Percentiles rank a stretch among this genome's conserved stretches.
These are phyloP conservation scores for Maudiozyma saulgeensis DNA, from an alignment of 805 yeast species.

Conservation along the genomic window DNA sequence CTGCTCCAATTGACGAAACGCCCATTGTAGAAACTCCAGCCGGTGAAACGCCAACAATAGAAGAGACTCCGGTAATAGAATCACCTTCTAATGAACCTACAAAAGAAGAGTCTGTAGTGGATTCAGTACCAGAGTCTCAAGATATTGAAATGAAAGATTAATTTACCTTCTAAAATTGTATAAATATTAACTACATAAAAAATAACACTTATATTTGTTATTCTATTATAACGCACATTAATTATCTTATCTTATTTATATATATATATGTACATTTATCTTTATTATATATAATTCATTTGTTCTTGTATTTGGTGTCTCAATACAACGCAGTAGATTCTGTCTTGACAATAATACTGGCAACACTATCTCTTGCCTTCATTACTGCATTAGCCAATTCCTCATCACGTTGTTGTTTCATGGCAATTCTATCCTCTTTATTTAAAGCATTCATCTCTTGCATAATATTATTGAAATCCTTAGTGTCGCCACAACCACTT, in stretches of 20 bases:
- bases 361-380: slow-evolving; percentile 51
- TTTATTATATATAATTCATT: neutral
- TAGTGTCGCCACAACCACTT: slow-evolving; percentile 55
- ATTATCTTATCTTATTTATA: neutral
- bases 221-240: neutral
- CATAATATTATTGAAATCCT: slow-evolving; percentile 33
- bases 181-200: neutral
- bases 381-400: slow-evolving; percentile 39
- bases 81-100: neutral
- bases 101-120: slow-evolving; percentile 3
- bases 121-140: neutral
- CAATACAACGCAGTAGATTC: neutral
- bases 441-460: slow-evolving; percentile 35
- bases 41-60: neutral
- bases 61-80: no score
- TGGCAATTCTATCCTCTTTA: slow-evolving; percentile 31
- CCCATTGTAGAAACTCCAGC: neutral
- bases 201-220: neutral
- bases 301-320: neutral
- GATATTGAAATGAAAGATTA: slow-evolving; percentile 10
- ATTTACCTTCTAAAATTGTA: neutral
- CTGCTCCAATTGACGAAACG: neutral
- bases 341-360: slow-evolving; percentile 42
- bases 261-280: slow-evolving; percentile 1
- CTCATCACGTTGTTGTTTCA: slow-evolving; percentile 36